Evolutionary conservation across 2,329 filamentous ascomycete genomes (phyloP), one percentile per base, ranked within the genome.

Genomic region (Colletotrichum truncatum): DNA sequence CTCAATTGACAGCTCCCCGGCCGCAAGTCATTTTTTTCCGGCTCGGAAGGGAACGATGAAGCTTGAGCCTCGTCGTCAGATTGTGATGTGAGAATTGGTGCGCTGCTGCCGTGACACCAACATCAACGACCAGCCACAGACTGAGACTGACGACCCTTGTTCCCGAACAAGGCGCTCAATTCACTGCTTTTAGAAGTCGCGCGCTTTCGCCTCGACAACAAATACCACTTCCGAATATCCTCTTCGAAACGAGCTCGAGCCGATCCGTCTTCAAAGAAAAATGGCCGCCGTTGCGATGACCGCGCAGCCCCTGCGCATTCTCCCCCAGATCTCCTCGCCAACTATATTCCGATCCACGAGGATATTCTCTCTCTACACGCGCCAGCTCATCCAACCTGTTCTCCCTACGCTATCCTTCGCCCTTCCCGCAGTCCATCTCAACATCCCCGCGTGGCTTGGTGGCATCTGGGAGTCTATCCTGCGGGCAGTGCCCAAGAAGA

Each of bases 401-500:
- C 77, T 89, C 64, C 83, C 84, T 63, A 84, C 83, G 69, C 76
- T 89, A 30, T 81, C 86, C 14, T 81, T 90, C 66, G 81, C 88
- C 6, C 77, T 91, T 38, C 88, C 91, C 23, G 82, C 86, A 38
- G 82, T 93, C 69, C 84, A 89, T 70, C 74, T 85, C 62, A 80
- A 80, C 61, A 73, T 87, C 10, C 84, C 83, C 8, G 87, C 82
- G 52, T 75, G 94, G n/a, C 80, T 97, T 21, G 89, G 88, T 60
- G 92, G 92, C 68, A 89, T 99, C 73, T 98, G 95, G 95, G 95
- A 98, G 71, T 94, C 93, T 6, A 87, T 99, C 46, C 85, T 99
- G 70, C 90, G 90, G 70, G 96, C 96, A 1, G 96, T 98, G 14
- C 96, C 96, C 5, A 99, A 99, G 87, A 98, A 97, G 84, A 99